Base-by-base conservation (phyloP, 805 yeast genomes). In the Starmerella khaoyaiensis region DNA sequence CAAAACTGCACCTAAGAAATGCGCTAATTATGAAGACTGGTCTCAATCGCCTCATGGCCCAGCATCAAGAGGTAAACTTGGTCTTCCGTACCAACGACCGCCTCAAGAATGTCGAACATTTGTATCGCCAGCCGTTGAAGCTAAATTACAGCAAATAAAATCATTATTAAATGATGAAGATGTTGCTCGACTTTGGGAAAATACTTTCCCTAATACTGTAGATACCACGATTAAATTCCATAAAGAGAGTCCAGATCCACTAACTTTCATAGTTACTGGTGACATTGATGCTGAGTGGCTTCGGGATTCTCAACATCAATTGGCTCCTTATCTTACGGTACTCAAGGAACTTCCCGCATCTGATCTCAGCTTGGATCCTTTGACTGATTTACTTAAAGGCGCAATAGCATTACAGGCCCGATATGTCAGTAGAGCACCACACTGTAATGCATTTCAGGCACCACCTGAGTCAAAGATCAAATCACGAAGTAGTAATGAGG, bases 271-370 rank as follows among this genome's bases (percentile, higher is more conserved):
- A 1, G 87, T 82, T 22, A 83, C 95, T 0, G 95, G 95, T 8
- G 95, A 83, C 53, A 83, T 83, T 39, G 84, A 81, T 55, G 94
- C 94, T 2, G 94, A 83, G 57, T 83, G 95, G 95, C 61, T 83
- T 33, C 60, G 95, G 36, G 95, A 83, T 56, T 75, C 93, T 1
- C 81, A 93, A 0, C 63, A 90, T 48, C 95, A 83, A 53, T 59
- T 83, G 33, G 69, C 81, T 4, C 80, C 79, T 2, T 84, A 82
- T 55, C 75, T 76, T 49, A 72, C 72, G 6, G 63, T 81, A 17
- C 58, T 74, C 11, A 59, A 59, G 27, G 52, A 67, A 36, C 90
- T 82, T 49, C 46, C 54, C 1, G 40, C 48, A 2, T 19, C 5
- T 9, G 37, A 37, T 19, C 34, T 25, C 6, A 18, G 11, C 19